Evolutionary conservation across 768 basidiomycete species (phyloP).

Genomic region (Ephemerocybe angulata): DNA sequence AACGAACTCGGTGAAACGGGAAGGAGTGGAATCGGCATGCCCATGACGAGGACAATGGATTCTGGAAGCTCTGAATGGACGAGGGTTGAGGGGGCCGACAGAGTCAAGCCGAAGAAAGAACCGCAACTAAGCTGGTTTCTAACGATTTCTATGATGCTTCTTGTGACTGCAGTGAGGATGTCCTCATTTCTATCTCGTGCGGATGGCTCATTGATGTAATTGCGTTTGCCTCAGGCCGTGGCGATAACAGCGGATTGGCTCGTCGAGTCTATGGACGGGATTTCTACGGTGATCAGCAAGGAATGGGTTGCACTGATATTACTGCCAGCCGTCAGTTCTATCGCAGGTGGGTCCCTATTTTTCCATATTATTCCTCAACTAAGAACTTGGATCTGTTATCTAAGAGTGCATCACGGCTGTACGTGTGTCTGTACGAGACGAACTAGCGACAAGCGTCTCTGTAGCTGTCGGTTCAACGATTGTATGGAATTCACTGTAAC

Average conservation of each 20-base stretch:
- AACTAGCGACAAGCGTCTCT: constrained; percentile 77
- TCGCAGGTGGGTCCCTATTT: constrained; percentile 51
- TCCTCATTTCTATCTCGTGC: not conserved
- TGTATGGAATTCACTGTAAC: constrained; percentile 35
- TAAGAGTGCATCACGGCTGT: constrained; percentile 86
- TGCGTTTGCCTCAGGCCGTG: constrained; percentile 48
- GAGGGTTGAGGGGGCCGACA: constrained; percentile 6
- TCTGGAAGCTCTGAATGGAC: no score
- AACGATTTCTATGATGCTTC: constrained; percentile 49
- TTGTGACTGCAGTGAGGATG: constrained; percentile 59
- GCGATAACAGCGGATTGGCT: constrained; percentile 62
- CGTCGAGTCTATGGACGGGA: constrained; percentile 79
- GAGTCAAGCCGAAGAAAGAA: constrained; percentile 25
- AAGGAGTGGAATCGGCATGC: not conserved
- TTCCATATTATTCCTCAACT: no score
- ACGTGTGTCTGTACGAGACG: constrained; percentile 82
- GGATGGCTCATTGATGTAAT: not conserved
- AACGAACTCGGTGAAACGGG: not conserved
- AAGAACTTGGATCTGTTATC: constrained; percentile 11
- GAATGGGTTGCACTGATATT: constrained; percentile 90
- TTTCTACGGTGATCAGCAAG: constrained; percentile 68
- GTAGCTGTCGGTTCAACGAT: constrained; percentile 81
- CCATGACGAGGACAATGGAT: no score
- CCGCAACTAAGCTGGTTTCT: constrained; percentile 59
- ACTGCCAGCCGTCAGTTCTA: constrained; percentile 77